Evolutionary conservation across 2,329 filamentous ascomycete genomes (phyloP).

Genomic region (Fusarium anguioides): DNA sequence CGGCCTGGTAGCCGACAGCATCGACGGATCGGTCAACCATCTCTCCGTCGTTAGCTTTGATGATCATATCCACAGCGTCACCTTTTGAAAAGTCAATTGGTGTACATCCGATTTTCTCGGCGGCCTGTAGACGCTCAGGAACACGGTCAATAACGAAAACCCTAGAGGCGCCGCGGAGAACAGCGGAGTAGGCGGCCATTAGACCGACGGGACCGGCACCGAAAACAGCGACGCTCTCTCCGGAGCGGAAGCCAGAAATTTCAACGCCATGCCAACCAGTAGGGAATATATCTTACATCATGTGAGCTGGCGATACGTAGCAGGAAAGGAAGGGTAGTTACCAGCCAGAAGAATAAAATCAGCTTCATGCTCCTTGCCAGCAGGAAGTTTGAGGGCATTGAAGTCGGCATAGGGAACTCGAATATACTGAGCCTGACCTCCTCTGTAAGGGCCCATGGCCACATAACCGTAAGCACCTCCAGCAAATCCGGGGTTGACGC

Average conservation of each 20-base stretch:
- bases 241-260: constrained; percentile 68
- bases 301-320: constrained; percentile 52
- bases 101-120: constrained; percentile 70
- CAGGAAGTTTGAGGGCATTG: constrained; percentile 70
- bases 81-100: constrained; percentile 70
- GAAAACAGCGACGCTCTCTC: constrained; percentile 73
- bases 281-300: constrained; percentile 48
- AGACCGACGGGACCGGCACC: constrained; percentile 73
- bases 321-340: constrained; percentile 28
- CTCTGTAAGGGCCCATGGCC: constrained; percentile 65
- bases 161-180: constrained; percentile 68
- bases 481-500: constrained; percentile 56
- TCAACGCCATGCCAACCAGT: constrained; percentile 66
- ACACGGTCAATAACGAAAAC: constrained; percentile 74
- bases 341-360: constrained; percentile 66
- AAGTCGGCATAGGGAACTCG: constrained; percentile 75
- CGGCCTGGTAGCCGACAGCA: constrained; percentile 74
- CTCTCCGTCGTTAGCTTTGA: constrained; percentile 67
- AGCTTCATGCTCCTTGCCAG: constrained; percentile 69
- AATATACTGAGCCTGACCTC: constrained; percentile 71
- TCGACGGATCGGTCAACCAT: constrained; percentile 74
- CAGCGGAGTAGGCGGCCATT: constrained; percentile 73
- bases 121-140: constrained; percentile 66
- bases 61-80: constrained; percentile 70
- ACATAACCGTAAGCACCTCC: constrained; percentile 62